Base-by-base conservation (phyloP, 495 filamentous ascomycete species). In the Copromyces sp. region DNA sequence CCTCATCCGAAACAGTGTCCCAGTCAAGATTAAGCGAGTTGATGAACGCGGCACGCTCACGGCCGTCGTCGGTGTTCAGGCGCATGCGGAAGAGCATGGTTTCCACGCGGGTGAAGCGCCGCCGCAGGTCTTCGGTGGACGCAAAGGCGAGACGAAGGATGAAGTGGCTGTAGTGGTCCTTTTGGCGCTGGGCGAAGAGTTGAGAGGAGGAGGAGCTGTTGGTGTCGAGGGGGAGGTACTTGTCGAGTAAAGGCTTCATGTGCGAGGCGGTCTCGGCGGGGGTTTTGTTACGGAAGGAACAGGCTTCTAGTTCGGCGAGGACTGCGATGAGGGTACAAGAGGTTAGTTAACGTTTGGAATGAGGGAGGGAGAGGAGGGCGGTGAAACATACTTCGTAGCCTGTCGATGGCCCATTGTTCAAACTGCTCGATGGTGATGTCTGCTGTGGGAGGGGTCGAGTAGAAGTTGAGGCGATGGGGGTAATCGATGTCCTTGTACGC, bases 331-430 rank as follows among this genome's bases (percentile, higher is more conserved):
- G 16, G 41, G 4, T 17, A 17, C 0, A 7, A 17, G 24, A 24
- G 0, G 16, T 42, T 42, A 42, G 6, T 17, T 14, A 42, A 24
- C 24, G 24, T 40, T 4, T 14, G 39, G 38, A 39, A 39, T n/a
- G n/a, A n/a, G n/a, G n/a, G n/a, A n/a, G 12, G 40, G 20, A 39
- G 24, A 42, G 12, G 44, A 45, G 20, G 29, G 37, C 24, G 24
- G 24, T 24, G 24, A 24, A 24, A 74, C 82, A 70, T 83, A 95
- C 94, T 84, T 76, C 91, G 90, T 73, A 99, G 77, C 68, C 96
- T 88, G 77, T 96, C 90, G 76, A 99, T 98, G n/a, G 95, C 96
- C 96, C 96, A 99, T 87, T 97, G 93, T 78, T 99, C 96, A 78
- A 99, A 99, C 77, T 98, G 89, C 80, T 99, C 96, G 65, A 99